Percentiles rank a stretch among this genome's conserved stretches.
phyloP scores from a whole-genome alignment of 805 yeast genomes.

The Starmerella potacharoeniae region DNA sequence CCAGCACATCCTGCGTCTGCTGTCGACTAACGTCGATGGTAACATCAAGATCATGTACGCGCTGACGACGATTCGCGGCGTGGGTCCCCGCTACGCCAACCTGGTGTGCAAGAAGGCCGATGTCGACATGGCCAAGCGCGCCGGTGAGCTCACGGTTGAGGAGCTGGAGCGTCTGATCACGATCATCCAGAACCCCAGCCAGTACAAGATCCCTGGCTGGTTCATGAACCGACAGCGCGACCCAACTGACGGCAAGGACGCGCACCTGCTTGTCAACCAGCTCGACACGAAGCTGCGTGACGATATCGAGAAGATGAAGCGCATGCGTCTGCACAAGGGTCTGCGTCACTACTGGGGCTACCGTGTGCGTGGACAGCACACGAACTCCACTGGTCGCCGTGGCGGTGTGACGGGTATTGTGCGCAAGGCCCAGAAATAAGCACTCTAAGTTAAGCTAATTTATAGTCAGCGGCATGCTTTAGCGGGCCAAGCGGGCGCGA shows the following conservation, averaged over 20 bases:
- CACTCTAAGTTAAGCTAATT: conserved; percentile 9
- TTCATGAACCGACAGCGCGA: conserved; percentile 99
- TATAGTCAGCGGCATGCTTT: conserved; percentile 1
- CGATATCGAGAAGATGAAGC: conserved; percentile 99
- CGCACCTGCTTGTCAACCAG: conserved; percentile 98
- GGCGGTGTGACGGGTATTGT: conserved; percentile 39
- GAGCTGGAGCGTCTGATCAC: conserved; percentile 99
- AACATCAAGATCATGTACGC: conserved; percentile 99
- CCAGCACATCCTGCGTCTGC: conserved; percentile 99
- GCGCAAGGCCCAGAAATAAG: conserved; percentile 28
- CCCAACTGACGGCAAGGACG: conserved; percentile 96
- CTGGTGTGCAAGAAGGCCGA: conserved; percentile 99
- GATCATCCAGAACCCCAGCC: conserved; percentile 99
- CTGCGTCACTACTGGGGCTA: conserved; percentile 99
- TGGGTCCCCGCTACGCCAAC: conserved; percentile 99
- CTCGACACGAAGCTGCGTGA: conserved; percentile 99
- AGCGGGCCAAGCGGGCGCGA: background rate
- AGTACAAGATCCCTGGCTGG: conserved; percentile 99
- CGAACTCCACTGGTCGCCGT: conserved; percentile 99
- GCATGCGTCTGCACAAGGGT: conserved; percentile 99
- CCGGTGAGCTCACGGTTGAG: conserved; percentile 99
- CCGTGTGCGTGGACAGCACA: conserved; percentile 99
- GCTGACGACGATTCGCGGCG: conserved; percentile 99
- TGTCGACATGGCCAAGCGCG: conserved; percentile 95
- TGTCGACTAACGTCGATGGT: conserved; percentile 99